Percentiles rank a stretch among this genome's conserved stretches.
phyloP scores from a whole-genome alignment of 2,329 filamentous ascomycete genomes.

The Nemania serpens region DNA sequence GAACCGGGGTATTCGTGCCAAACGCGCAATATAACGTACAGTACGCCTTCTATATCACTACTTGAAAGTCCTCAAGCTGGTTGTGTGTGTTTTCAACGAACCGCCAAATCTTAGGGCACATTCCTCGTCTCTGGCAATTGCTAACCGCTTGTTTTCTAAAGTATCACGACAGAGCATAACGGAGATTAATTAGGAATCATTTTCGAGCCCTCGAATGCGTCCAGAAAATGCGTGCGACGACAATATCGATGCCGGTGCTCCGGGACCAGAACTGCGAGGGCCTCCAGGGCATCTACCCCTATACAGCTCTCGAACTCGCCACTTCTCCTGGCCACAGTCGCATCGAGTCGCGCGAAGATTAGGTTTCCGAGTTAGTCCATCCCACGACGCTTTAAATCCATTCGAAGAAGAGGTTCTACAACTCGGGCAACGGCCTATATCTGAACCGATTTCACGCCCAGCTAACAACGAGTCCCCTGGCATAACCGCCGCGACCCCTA shows the following conservation, averaged over 20 bases:
- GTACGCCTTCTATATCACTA: constrained; percentile 2
- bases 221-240: constrained; percentile 1
- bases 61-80: no score
- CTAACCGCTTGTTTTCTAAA: background rate
- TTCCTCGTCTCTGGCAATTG: background rate
- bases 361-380: background rate
- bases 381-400: background rate
- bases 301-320: constrained; percentile 7
- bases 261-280: constrained; percentile 3
- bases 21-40: constrained; percentile 31
- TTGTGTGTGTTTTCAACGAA: no score
- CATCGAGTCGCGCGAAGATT: constrained; percentile 10
- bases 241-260: background rate
- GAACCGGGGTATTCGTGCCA: background rate
- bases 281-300: constrained; percentile 17
- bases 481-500: constrained; percentile 14
- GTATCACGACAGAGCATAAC: constrained; percentile 42
- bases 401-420: background rate
- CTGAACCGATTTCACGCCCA: constrained; percentile 29
- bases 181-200: constrained; percentile 38
- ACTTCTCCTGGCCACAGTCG: constrained; percentile 25
- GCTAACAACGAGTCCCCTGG: constrained; percentile 11
- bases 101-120: no score
- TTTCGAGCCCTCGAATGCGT: constrained; percentile 16
- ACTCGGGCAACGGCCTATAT: constrained; percentile 24